These are phyloP conservation scores for Alternaria angustiovoidea DNA, from an alignment of 2,329 filamentous ascomycete genomes.

Conservation along the genomic window DNA sequence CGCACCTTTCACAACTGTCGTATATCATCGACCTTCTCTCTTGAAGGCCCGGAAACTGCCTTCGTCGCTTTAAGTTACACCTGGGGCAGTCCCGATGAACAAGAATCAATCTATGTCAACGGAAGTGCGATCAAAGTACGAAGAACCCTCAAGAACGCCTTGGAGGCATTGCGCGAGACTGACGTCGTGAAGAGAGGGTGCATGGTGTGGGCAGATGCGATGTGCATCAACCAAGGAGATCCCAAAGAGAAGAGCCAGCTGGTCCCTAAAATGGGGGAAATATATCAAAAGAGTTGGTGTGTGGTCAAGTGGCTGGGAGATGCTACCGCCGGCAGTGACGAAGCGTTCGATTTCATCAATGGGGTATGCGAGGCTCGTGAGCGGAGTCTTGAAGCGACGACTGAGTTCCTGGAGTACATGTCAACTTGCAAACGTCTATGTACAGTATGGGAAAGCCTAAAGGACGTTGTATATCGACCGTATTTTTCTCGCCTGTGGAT, in stretches of 20 bases:
- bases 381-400: no score
- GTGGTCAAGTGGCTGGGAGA: background rate
- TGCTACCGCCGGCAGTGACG: background rate
- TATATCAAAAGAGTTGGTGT: background rate
- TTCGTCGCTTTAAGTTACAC: background rate
- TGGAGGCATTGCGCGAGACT: background rate
- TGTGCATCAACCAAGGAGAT: background rate
- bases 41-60: no score
- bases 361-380: no score
- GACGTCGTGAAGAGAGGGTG: background rate
- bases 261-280: background rate
- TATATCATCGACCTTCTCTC: no score
- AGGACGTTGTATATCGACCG: background rate
- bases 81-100: fast-evolving
- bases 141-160: background rate
- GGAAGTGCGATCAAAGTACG: background rate
- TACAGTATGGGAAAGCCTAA: no score
- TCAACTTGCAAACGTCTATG: no score
- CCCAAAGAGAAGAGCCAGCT: background rate
- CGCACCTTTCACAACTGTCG: no score
- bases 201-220: background rate
- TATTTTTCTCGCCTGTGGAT: background rate
- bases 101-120: background rate
- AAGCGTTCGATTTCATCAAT: background rate
- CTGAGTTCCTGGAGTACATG: no score